phyloP scores from a whole-genome alignment of 495 filamentous ascomycete species.

The Polyplosphaeria fusca region DNA sequence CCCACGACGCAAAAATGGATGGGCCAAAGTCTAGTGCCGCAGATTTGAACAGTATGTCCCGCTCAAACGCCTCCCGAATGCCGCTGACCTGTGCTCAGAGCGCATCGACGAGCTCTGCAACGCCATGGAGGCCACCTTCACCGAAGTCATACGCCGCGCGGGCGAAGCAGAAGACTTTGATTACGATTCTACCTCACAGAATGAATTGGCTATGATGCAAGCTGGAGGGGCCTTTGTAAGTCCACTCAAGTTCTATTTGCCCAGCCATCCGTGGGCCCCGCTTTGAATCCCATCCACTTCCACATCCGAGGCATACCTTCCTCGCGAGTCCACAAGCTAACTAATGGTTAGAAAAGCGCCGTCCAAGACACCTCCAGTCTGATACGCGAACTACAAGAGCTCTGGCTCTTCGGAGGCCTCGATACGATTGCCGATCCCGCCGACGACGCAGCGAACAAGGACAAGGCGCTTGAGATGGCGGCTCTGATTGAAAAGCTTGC shows the following conservation, averaged over 20 bases:
- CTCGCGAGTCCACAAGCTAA: too few species aligned
- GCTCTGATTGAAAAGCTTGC: conserved; percentile 30
- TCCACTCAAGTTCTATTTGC: background rate
- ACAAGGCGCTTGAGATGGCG: conserved; percentile 47
- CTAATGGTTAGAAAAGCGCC: conserved; percentile 60
- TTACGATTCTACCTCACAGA: conserved; percentile 51
- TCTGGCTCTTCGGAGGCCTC: conserved; percentile 73
- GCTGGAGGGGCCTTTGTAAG: conserved; percentile 48
- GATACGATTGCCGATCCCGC: conserved; percentile 51
- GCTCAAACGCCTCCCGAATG: background rate
- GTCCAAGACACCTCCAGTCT: conserved; percentile 64
- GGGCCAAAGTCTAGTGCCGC: conserved; percentile 5
- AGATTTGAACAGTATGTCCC: conserved; percentile 13
- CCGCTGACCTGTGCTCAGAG: conserved; percentile 13
- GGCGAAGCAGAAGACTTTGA: conserved; percentile 36
- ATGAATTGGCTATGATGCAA: conserved; percentile 62
- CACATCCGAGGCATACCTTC: too few species aligned
- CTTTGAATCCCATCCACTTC: background rate
- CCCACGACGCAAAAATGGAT: conserved; percentile 1
- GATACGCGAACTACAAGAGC: conserved; percentile 64
- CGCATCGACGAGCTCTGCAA: conserved; percentile 36
- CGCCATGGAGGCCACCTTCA: conserved; percentile 57
- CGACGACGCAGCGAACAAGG: conserved; percentile 53
- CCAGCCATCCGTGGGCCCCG: background rate
- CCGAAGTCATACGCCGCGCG: conserved; percentile 56